These are phyloP conservation scores for Sugiyamaella pinicola DNA, from an alignment of 1,139 yeast genomes.

Conservation along the genomic window DNA sequence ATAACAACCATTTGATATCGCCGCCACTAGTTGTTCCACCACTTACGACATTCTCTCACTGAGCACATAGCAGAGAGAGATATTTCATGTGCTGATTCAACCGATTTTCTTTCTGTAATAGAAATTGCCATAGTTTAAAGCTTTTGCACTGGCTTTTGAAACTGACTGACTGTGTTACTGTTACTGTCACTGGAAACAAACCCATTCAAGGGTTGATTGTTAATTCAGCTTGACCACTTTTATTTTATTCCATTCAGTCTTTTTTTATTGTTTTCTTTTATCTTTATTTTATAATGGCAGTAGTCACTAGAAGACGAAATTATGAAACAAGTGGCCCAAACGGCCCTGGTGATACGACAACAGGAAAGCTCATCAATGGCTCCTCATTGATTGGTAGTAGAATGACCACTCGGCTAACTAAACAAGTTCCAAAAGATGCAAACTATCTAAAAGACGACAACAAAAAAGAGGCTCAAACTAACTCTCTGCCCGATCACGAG, in stretches of 20 bases:
- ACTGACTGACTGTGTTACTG: neutral
- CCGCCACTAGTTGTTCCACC: conserved; percentile 7
- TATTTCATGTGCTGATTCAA: conserved; percentile 9
- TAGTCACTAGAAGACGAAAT: conserved; percentile 18
- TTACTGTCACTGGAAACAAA: too few species aligned
- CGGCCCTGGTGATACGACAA: conserved; percentile 1
- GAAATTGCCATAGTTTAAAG: neutral
- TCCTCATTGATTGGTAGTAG: neutral
- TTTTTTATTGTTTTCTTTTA: too few species aligned
- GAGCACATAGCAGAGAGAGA: neutral
- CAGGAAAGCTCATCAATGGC: neutral
- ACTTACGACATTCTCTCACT: too few species aligned
- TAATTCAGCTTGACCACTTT: too few species aligned
- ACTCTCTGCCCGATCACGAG: neutral
- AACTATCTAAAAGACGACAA: too few species aligned
- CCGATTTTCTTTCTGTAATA: too few species aligned
- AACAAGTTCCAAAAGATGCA: neutral
- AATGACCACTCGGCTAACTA: neutral
- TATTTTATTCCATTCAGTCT: too few species aligned
- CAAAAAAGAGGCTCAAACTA: too few species aligned
- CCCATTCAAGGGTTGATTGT: neutral
- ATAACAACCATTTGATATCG: conserved; percentile 10
- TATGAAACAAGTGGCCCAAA: conserved; percentile 15
- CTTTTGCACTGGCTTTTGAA: neutral
- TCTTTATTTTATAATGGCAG: conserved; percentile 19